Base-by-base conservation (phyloP, 2,329 filamentous ascomycete genomes). In the Chalaropsis thielavioides region DNA sequence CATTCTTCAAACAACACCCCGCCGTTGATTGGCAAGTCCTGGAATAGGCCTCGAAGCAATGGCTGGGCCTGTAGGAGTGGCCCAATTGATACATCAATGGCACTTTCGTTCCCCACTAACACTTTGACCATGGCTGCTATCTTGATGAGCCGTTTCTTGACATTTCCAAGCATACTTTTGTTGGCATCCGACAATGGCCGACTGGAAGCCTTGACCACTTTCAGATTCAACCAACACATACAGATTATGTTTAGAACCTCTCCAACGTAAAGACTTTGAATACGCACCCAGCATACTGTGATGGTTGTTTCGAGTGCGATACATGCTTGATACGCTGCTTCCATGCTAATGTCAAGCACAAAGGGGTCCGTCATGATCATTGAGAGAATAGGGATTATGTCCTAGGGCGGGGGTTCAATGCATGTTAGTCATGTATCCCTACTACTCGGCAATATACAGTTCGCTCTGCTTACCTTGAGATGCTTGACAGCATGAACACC, bases 1-100 rank as follows among this genome's bases (percentile, higher is more conserved):
- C 90, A 71, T 81, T 97, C 71, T 97, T 97, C 74, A 97, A 97
- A 76, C 92, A 96, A 79, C 84, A 87, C 74, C 84, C 86, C 58
- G 79, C 83, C 63, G 81, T 83, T 68, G 66, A 68, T n/a, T 44
- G 27, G 49, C 62, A 54, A n/a, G 24, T 61, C 15, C 49, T 62
- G 43, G 56, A 64, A 46, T 62, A 67, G 51, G 22, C 24, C 35
- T 24, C 15, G 10, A n/a, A 67, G 62, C 11, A 15, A 15, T 19
- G 65, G 62, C 38, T 61, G 54, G 13, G 31, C 24, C 8, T 64
- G 41, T 8, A 64, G 5, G 11, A 67, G 17, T 15, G 38, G 19
- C n/a, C 38, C 10, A 19, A 68, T 38, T 15, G 38, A 5, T 19
- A 40, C 41, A 13, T 24, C 61, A 73, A n/a, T 38, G 15, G 13